phyloP scores from a whole-genome alignment of 768 basidiomycete genomes.

The Rhizopogon vulgaris region DNA sequence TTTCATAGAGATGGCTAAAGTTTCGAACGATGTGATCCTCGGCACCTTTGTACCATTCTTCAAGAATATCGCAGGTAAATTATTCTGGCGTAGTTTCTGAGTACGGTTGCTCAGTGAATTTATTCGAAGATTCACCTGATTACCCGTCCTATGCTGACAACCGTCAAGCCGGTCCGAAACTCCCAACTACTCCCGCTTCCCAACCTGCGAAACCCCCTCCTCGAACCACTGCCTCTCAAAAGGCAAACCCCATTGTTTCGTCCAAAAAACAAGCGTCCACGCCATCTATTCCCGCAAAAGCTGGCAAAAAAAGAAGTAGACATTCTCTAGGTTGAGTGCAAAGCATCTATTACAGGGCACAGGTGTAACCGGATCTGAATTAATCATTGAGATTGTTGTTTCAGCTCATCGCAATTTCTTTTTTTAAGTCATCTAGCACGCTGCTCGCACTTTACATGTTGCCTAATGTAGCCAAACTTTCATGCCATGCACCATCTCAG shows the following conservation, averaged over 20 bases:
- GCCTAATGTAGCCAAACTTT: conserved; percentile 23
- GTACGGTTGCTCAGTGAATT: conserved; percentile 4
- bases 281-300: conserved; percentile 14
- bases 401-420: conserved; percentile 18
- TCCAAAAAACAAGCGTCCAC: conserved; percentile 9
- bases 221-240: conserved; percentile 16
- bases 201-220: conserved; percentile 8
- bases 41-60: conserved; percentile 58
- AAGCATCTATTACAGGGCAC: conserved; percentile 6
- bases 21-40: conserved; percentile 52
- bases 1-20: conserved; percentile 19
- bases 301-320: conserved; percentile 28
- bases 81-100: background rate
- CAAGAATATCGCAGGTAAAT: conserved; percentile 41
- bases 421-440: conserved; percentile 21
- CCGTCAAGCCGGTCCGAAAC: conserved; percentile 5
- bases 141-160: conserved; percentile 18
- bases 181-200: conserved; percentile 10
- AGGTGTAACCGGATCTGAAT: conserved; percentile 10
- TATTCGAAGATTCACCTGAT: conserved; percentile 12
- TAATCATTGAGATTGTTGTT: conserved; percentile 10
- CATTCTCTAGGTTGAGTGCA: conserved; percentile 20
- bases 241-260: conserved; percentile 7
- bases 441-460: conserved; percentile 13
- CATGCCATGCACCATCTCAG: too few species aligned